Percentiles rank a stretch among this genome's conserved stretches.
phyloP scores from a whole-genome alignment of 768 basidiomycete species.

The Auriscalpium vulgare region DNA sequence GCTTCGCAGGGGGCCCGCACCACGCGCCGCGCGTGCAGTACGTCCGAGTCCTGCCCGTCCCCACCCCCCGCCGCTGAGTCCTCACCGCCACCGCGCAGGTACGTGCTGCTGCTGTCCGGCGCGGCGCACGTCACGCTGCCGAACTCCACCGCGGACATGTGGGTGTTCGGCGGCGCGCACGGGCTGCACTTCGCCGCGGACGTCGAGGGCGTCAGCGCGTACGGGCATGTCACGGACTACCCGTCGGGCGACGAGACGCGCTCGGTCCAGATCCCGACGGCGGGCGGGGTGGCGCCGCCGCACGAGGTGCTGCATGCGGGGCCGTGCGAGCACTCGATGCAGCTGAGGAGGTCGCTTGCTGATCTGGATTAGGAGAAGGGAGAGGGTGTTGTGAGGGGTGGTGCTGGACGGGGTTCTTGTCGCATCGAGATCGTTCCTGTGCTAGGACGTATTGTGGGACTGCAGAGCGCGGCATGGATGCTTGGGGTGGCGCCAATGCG shows the following conservation, averaged over 20 bases:
- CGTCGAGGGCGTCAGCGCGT: slow-evolving; percentile 3
- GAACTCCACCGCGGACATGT: slow-evolving; percentile 8
- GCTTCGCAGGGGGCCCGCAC: slow-evolving; percentile 45
- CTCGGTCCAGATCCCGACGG: slow-evolving; percentile 20
- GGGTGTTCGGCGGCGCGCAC: slow-evolving; percentile 15
- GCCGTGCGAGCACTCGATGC: slow-evolving; percentile 5
- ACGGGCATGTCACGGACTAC: slow-evolving; percentile 19
- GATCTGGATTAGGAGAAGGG: slow-evolving; percentile 3
- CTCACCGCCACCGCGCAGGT: slow-evolving; percentile 3
- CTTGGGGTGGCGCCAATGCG: no score
- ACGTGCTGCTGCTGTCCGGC: slow-evolving; percentile 19
- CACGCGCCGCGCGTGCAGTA: slow-evolving; percentile 38
- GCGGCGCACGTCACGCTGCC: slow-evolving; percentile 19
- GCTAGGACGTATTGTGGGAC: no score
- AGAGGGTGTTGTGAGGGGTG: background rate
- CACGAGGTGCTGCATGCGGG: slow-evolving; percentile 17
- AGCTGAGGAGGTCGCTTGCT: background rate
- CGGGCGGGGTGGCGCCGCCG: slow-evolving; percentile 12
- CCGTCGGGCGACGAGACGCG: slow-evolving; percentile 15
- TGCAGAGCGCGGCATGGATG: no score
- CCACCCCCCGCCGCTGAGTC: background rate
- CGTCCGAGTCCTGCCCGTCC: slow-evolving; percentile 1
- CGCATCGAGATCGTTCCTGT: no score
- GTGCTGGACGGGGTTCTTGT: no score
- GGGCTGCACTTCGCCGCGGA: slow-evolving; percentile 20